phyloP scores from a whole-genome alignment of 768 basidiomycete genomes.

The Suillus decipiens region DNA sequence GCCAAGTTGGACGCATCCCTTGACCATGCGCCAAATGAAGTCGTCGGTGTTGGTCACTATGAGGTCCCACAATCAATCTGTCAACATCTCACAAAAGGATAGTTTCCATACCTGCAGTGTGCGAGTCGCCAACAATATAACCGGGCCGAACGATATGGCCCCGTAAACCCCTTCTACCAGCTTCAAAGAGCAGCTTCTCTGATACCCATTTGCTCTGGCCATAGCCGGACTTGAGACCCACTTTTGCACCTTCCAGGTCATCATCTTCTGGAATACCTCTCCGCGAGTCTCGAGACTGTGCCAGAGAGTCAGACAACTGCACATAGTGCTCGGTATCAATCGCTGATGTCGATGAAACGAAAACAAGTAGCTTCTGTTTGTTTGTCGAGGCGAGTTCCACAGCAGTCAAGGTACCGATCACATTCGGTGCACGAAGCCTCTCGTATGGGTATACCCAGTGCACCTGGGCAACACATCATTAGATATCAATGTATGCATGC shows the following conservation, averaged over 20 bases:
- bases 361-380: conserved; percentile 80
- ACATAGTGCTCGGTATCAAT: conserved; percentile 93
- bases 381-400: conserved; percentile 74
- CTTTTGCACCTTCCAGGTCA: conserved; percentile 81
- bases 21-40: conserved; percentile 97
- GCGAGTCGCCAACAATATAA: conserved; percentile 93
- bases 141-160: conserved; percentile 92
- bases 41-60: conserved; percentile 98
- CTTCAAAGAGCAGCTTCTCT: conserved; percentile 91
- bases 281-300: conserved; percentile 39
- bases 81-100: neutral
- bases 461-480: conserved; percentile 51
- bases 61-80: conserved; percentile 10
- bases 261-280: conserved; percentile 86
- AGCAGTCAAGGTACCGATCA: conserved; percentile 85
- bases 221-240: conserved; percentile 83
- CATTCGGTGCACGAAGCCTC: conserved; percentile 88
- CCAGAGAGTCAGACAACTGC: conserved; percentile 73
- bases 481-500: neutral
- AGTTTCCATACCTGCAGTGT: conserved; percentile 67
- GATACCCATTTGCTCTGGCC: conserved; percentile 99
- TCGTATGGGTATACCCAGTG: conserved; percentile 99
- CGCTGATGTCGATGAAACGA: conserved; percentile 95
- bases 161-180: conserved; percentile 78
- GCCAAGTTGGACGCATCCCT: conserved; percentile 98